Percentiles rank a stretch among this genome's conserved stretches.
Conservation (phyloP, 192 early-diverging fungal genomes). For the Backusella morwellensis region DNA sequence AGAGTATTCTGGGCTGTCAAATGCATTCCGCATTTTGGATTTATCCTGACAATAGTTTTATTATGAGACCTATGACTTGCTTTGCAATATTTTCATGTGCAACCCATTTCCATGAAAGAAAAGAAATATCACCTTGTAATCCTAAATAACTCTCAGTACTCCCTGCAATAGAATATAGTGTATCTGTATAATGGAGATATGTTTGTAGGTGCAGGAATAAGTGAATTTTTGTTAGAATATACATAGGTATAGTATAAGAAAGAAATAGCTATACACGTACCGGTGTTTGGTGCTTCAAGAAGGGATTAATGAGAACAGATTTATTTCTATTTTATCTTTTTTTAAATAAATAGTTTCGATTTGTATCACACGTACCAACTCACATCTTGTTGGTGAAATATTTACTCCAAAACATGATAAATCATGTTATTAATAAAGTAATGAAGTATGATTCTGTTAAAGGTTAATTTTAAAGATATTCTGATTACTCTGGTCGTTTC, state of each 20-base stretch:
- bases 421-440: not conserved
- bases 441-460: not conserved
- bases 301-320: not conserved
- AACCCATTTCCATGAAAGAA: not conserved
- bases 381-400: not conserved
- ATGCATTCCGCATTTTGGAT: not conserved
- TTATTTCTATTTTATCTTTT: not conserved
- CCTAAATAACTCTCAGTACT: not conserved
- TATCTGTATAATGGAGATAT: too few relatives aligned
- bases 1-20: constrained; percentile 6
- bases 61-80: not conserved
- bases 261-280: not conserved
- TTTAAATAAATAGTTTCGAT: not conserved
- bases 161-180: not conserved
- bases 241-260: not conserved
- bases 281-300: not conserved
- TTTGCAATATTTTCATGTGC: not conserved
- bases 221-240: not conserved
- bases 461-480: not conserved
- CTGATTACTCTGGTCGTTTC: not conserved
- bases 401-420: not conserved
- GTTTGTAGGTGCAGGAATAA: too few relatives aligned
- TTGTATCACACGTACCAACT: not conserved
- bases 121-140: not conserved
- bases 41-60: not conserved